These are phyloP conservation scores for Yarrowia sp. DNA, from an alignment of 805 yeast genomes.

Conservation along the genomic window DNA sequence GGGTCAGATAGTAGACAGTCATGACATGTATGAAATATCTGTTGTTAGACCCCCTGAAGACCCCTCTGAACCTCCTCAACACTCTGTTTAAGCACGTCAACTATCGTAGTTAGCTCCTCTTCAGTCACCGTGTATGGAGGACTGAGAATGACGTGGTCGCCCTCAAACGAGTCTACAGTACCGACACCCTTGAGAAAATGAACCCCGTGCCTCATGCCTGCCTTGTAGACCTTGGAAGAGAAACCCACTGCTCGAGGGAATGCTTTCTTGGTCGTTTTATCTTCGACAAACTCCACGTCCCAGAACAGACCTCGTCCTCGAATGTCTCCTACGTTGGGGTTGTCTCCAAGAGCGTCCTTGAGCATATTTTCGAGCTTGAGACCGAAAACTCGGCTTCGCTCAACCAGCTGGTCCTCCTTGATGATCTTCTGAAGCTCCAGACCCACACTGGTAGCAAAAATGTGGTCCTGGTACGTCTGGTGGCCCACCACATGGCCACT, in stretches of 20 bases:
- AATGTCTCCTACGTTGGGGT: conserved; percentile 60
- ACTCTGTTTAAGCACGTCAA: background rate
- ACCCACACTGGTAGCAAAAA: conserved; percentile 14
- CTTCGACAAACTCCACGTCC: conserved; percentile 63
- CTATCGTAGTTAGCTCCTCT: conserved; percentile 5
- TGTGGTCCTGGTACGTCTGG: conserved; percentile 36
- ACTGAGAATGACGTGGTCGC: conserved; percentile 22
- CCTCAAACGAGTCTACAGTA: conserved; percentile 13
- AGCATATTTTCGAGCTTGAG: conserved; percentile 6
- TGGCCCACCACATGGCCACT: conserved; percentile 10
- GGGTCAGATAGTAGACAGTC: too few species aligned
- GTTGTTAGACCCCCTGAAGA: too few species aligned
- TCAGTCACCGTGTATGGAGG: conserved; percentile 18
- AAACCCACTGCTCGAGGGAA: background rate
- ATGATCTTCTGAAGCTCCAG: conserved; percentile 40
- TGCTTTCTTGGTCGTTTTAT: conserved; percentile 57
- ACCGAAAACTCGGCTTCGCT: background rate
- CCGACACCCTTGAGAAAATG: conserved; percentile 21
- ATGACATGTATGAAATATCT: too few species aligned
- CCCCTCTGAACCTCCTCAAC: background rate
- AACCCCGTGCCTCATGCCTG: conserved; percentile 3
- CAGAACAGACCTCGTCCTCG: conserved; percentile 70
- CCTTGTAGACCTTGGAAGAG: conserved; percentile 20
- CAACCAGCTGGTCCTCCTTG: conserved; percentile 11
- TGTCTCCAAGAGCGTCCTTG: conserved; percentile 40